Evolutionary conservation across 192 early-diverging fungal genomes (phyloP), one percentile per base, ranked within the genome.

Genomic region (Rhizophagus sp.): DNA sequence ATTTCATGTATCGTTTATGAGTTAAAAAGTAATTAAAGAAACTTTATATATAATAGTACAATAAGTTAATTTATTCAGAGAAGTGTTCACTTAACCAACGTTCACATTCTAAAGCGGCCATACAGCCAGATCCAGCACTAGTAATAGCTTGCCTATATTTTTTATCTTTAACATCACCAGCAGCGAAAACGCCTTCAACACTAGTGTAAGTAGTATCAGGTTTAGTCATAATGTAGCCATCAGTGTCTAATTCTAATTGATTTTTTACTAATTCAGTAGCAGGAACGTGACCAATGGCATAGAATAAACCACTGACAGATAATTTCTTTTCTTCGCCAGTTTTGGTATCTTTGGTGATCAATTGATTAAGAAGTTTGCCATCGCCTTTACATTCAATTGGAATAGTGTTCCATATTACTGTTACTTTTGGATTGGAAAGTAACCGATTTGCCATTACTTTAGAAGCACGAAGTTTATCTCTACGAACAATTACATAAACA

Each of bases 111-210:
- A 99, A 86, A 11, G 96, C 97, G 34, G 98, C 96, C 96, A 97
- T 97, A 88, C 98, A 99, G 67, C 98, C 98, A 47, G 93, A 93
- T 50, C 98, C 96, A 52, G 97, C 97, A 72, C 95, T 95, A 39
- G 98, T 99, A 77, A 99, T 91, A 22, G 98, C 98, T 86, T 99
- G 97, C 81, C 97, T 94, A 88, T 99, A 99, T 30, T 84, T 91
- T 85, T 93, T 93, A 85, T 99, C 98, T 83, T 98, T 95, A 73
- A 99, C 97, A 90, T 99, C 98, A 81, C 98, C 98, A 39, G 94
- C 94, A 68, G 98, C 98, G 91, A 97, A 99, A 61, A 99, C 94
- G 79, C 98, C 98, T 78, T 89, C 87, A 62, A 99, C 81, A 82
- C 89, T 97, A 76, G 98, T 99, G 70, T 89, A 85, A 41, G 96